Evolutionary conservation across 192 early-diverging fungal species (phyloP).

Genomic region (Linnemannia elongata): DNA sequence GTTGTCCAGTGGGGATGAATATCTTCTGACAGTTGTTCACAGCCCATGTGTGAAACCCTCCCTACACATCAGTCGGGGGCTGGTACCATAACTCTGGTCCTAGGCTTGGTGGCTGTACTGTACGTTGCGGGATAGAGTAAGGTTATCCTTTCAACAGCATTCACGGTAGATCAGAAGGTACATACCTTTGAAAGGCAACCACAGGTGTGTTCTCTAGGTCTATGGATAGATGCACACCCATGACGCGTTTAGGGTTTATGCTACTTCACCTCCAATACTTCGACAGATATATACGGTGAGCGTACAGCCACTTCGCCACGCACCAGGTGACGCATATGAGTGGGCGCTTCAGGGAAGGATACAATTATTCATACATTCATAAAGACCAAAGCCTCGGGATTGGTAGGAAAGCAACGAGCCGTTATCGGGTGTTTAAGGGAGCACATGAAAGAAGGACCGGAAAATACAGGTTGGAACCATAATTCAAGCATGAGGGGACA

Average conservation of each 20-base stretch:
- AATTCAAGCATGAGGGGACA: background rate
- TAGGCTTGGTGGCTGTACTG: background rate
- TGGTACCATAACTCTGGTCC: background rate
- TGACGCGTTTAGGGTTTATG: background rate
- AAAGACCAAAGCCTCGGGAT: background rate
- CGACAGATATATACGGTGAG: too few relatives aligned
- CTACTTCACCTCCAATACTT: background rate
- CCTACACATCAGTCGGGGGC: conserved; percentile 5
- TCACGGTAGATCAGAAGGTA: background rate
- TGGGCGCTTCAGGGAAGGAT: background rate
- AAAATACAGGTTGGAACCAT: background rate
- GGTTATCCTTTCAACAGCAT: conserved; percentile 10
- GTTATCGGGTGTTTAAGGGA: background rate
- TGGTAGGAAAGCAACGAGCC: background rate
- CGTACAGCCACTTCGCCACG: background rate
- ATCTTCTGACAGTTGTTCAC: background rate
- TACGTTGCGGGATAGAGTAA: background rate
- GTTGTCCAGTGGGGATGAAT: background rate
- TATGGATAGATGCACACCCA: background rate
- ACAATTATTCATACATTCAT: background rate
- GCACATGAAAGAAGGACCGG: background rate
- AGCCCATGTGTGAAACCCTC: background rate
- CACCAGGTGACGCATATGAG: background rate
- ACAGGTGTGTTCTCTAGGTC: background rate
- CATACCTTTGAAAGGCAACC: conserved; percentile 1